Base-by-base conservation (phyloP, 139 green algal genomes). In the Pedinophyceae sp. region DNA sequence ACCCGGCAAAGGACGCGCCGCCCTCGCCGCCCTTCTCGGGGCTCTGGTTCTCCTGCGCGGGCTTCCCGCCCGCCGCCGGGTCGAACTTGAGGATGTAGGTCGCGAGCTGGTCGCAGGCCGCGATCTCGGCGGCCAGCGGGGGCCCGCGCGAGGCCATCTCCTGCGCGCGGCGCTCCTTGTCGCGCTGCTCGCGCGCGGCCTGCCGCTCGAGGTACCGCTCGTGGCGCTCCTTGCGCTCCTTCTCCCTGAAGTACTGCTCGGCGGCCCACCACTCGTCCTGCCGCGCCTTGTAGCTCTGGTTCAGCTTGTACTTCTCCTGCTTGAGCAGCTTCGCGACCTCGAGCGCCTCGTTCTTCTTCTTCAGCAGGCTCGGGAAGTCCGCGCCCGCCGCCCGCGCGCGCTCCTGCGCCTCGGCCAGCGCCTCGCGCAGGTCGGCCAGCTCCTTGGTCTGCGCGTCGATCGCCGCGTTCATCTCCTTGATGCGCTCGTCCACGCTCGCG, bases 141-240 rank as follows among this genome's bases (percentile, higher is more conserved):
- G 7, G 7, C 10, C 10, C 13, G 10, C 13, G 10, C 10, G 13
- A 19, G 5, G 55, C 53, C 25, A 52, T 16, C 6, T 59, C 26
- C 53, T 38, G 10, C 34, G 34, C 34, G 34, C 13, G 7, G 34
- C 34, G 34, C 34, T 43, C 34, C 10, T 7, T 13, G 34, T 43
- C 34, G 34, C 34, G 34, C 7, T 13, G 34, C 34, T 43, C 10
- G 10, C 10, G 34, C 34, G 34, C 34, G 10, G 7, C 13, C 34
- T 43, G 7, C 34, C 13, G 10, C 34, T 7, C 34, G 10, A 19
- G 10, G 10, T 13, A 43, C 10, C 10, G 10, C 34, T 43, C 34
- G 10, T 43, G 34, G 34, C 34, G 27, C 53, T 55, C 26, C 53
- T 59, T 59, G 25, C 53, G 27, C 39, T 59, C 53, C 7, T 38